Base-by-base conservation (phyloP, 371 early-diverging fungal genomes). In the Mortierella sp. region DNA sequence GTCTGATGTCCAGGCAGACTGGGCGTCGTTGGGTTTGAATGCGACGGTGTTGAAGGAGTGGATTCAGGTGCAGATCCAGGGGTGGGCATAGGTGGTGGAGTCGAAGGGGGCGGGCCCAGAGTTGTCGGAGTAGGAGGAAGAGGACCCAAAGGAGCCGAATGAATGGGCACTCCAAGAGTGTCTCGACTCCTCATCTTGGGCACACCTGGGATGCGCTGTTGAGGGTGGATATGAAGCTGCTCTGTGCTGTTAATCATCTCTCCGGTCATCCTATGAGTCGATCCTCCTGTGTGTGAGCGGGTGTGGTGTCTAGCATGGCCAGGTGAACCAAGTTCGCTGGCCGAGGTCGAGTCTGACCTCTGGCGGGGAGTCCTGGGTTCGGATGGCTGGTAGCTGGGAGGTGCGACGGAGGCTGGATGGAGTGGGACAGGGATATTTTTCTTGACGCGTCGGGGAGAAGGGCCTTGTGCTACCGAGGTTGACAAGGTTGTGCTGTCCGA, bases 231-330 rank as follows among this genome's bases (percentile, higher is more conserved):
- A 28, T 81, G 82, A n/a, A 73, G 75, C 59, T 82, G 78, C 48
- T 82, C 78, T 13, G 74, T 74, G 10, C 72, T 69, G n/a, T 69
- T 16, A 55, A 73, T 26, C 21, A 82, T 55, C 51, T 78, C 82
- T 53, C 76, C 78, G 37, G 82, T 76, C 59, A 77, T 61, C 9
- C 79, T 69, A 31, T 76, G 77, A 44, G 46, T 73, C 24, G 83
- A 83, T 71, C 83, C 83, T 59, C 83, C 83, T n/a, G 83, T 83
- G 69, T 83, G 79, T 11, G 83, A 76, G 13, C 83, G 55, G 0
- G 72, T 77, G 50, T 83, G 83, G 40, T 83, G 79, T 54, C 82
- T 64, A 43, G 59, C 34, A 26, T 75, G 59, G 43, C 79, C 75
- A 19, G 74, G 61, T 2, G 81, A 50, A n/a, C 79, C 75, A 73